These are phyloP conservation scores for Colletotrichum phormii DNA, from an alignment of 2,329 filamentous ascomycete genomes.

Conservation along the genomic window DNA sequence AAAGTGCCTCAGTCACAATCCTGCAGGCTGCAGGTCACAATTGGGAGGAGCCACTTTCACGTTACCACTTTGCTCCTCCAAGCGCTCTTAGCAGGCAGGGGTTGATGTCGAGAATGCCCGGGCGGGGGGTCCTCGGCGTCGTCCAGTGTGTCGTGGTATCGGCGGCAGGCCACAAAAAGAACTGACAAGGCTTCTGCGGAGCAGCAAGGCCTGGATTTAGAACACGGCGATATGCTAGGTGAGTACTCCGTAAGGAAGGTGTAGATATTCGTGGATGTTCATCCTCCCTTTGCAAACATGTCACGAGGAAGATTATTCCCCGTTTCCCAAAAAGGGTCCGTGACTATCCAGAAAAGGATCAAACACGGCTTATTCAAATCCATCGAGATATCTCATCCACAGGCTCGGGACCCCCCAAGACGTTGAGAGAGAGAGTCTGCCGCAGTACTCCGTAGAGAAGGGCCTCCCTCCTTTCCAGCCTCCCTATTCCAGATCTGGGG, in stretches of 20 bases:
- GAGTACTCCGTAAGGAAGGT: not conserved
- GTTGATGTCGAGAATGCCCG: not conserved
- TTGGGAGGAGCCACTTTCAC: not conserved
- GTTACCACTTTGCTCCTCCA: not conserved
- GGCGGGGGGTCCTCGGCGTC: not conserved
- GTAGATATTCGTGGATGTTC: not conserved
- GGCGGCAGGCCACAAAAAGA: not conserved
- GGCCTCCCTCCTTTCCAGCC: slow-evolving; percentile 20
- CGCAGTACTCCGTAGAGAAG: not conserved
- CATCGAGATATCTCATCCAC: not conserved
- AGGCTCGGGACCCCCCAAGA: not conserved
- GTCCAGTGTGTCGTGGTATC: not conserved
- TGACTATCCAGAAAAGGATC: not conserved
- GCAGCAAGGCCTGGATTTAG: not conserved
- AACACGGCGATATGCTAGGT: not conserved
- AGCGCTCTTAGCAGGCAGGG: not conserved
- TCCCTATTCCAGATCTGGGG: slow-evolving; percentile 12
- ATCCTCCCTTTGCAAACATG: not conserved
- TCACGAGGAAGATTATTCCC: not conserved
- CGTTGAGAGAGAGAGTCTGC: slow-evolving; percentile 1
- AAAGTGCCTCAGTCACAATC: slow-evolving; percentile 21
- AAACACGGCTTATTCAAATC: not conserved
- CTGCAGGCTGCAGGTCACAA: not conserved
- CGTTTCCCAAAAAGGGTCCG: not conserved
- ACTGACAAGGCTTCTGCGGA: not conserved